phyloP scores from a whole-genome alignment of 106 monocot species.

The Dendrobium officinale region DNA sequence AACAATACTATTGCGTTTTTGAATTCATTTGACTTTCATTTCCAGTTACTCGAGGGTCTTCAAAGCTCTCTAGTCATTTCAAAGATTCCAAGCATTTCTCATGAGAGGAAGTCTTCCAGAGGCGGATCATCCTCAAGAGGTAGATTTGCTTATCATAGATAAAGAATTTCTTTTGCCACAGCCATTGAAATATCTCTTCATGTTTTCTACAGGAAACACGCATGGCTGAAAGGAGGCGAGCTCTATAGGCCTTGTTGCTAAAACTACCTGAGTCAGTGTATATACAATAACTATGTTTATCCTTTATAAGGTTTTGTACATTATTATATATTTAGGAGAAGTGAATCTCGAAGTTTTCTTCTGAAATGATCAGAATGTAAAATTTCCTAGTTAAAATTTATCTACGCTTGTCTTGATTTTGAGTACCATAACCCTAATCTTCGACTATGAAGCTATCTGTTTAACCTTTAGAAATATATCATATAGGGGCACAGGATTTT shows the following conservation, averaged over 20 bases:
- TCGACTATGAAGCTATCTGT: too few relatives aligned
- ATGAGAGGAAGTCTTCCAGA: conserved; percentile 52
- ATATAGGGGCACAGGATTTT: too few relatives aligned
- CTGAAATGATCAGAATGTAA: background rate
- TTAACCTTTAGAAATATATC: too few relatives aligned
- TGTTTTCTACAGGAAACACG: background rate
- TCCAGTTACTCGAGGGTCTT: conserved; percentile 89
- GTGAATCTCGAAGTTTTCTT: background rate
- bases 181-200: background rate
- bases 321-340: background rate
- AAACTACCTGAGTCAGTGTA: background rate
- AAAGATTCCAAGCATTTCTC: conserved; percentile 42
- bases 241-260: background rate
- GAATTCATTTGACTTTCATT: background rate
- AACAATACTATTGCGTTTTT: too few relatives aligned
- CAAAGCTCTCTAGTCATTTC: conserved; percentile 76
- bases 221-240: background rate
- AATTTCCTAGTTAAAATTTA: background rate
- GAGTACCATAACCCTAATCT: background rate
- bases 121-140: conserved; percentile 57
- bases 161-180: too few relatives aligned
- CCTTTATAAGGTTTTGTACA: background rate
- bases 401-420: background rate
- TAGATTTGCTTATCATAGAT: conserved; percentile 9
- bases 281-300: background rate